Percentiles rank a stretch among this genome's conserved stretches.
Evolutionary conservation across 2,329 filamentous ascomycete species (phyloP).

Genomic region (Exophiala sp.): DNA sequence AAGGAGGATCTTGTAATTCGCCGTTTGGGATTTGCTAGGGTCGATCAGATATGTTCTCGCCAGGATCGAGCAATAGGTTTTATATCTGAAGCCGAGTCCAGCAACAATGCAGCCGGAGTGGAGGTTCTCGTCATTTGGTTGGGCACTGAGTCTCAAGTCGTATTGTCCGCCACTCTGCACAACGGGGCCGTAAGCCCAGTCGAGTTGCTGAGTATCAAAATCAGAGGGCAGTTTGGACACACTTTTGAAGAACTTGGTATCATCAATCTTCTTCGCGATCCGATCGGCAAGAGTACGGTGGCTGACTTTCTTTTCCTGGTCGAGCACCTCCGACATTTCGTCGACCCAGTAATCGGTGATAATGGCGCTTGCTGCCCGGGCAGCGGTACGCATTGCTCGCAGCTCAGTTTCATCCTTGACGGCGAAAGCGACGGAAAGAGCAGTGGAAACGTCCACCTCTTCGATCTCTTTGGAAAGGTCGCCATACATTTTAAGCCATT

Average conservation of each 20-base stretch:
- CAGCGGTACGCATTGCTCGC: slow-evolving; percentile 88
- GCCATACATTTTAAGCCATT: slow-evolving; percentile 82
- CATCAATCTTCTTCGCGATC: slow-evolving; percentile 85
- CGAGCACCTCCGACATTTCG: slow-evolving; percentile 93
- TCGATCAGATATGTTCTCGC: slow-evolving; percentile 94
- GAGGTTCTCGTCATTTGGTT: slow-evolving; percentile 65
- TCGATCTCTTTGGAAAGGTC: slow-evolving; percentile 79
- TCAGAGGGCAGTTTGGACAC: slow-evolving; percentile 74
- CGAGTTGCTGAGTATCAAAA: slow-evolving; percentile 80
- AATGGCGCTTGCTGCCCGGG: slow-evolving; percentile 85
- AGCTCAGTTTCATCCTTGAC: slow-evolving; percentile 94
- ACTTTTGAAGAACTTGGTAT: slow-evolving; percentile 86
- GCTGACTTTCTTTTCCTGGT: slow-evolving; percentile 94
- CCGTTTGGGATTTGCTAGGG: slow-evolving; percentile 91
- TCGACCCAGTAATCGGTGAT: slow-evolving; percentile 97
- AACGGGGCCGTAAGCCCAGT: slow-evolving; percentile 86
- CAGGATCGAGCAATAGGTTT: slow-evolving; percentile 89
- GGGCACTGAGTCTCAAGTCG: slow-evolving; percentile 73
- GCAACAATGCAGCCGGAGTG: slow-evolving; percentile 92
- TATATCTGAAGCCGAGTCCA: slow-evolving; percentile 86
- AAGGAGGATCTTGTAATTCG: slow-evolving; percentile 82
- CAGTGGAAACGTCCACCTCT: slow-evolving; percentile 76
- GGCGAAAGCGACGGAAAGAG: slow-evolving; percentile 79
- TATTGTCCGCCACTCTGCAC: slow-evolving; percentile 96
- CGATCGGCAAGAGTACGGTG: slow-evolving; percentile 81